Percentiles rank a stretch among this genome's conserved stretches.
phyloP scores from a whole-genome alignment of 352 stramenopile genomes.

The Phytophthora nicotianae region DNA sequence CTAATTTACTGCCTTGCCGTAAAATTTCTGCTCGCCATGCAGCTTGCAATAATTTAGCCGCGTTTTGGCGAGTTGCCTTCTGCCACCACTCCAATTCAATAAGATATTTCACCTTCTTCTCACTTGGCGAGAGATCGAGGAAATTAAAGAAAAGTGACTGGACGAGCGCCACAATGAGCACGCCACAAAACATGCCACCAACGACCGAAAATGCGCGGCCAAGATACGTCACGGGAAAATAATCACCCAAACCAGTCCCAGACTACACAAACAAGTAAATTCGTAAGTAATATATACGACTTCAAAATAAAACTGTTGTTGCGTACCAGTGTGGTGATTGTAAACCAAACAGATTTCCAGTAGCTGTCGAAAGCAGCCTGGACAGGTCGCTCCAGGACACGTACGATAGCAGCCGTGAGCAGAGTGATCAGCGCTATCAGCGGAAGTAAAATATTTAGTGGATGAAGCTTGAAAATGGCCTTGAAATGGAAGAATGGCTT shows the following conservation, averaged over 20 bases:
- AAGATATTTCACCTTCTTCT: slow-evolving; percentile 69
- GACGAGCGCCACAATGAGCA: slow-evolving; percentile 72
- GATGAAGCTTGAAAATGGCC: slow-evolving; percentile 73
- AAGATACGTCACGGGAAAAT: slow-evolving; percentile 72
- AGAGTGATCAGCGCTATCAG: slow-evolving; percentile 62
- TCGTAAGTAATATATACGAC: background rate
- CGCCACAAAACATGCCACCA: slow-evolving; percentile 73
- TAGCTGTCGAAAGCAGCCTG: slow-evolving; percentile 71
- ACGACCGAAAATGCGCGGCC: slow-evolving; percentile 59
- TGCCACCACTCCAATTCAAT: slow-evolving; percentile 70
- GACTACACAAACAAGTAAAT: slow-evolving; percentile 38
- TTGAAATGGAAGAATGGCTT: slow-evolving; percentile 85
- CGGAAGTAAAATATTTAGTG: slow-evolving; percentile 63
- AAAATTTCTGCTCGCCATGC: slow-evolving; percentile 44
- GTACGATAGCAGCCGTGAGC: slow-evolving; percentile 70
- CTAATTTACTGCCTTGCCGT: background rate
- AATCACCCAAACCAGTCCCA: slow-evolving; percentile 73
- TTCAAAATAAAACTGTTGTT: too few relatives aligned
- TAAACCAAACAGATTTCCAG: slow-evolving; percentile 77
- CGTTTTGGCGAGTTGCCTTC: slow-evolving; percentile 46
- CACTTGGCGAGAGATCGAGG: slow-evolving; percentile 64
- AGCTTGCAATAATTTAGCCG: slow-evolving; percentile 49
- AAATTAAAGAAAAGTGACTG: slow-evolving; percentile 82
- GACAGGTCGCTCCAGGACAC: slow-evolving; percentile 71
- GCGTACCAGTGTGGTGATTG: slow-evolving; percentile 65